Evolutionary conservation across 495 filamentous ascomycete genomes (phyloP).

Genomic region (Aspergillus hancockii): DNA sequence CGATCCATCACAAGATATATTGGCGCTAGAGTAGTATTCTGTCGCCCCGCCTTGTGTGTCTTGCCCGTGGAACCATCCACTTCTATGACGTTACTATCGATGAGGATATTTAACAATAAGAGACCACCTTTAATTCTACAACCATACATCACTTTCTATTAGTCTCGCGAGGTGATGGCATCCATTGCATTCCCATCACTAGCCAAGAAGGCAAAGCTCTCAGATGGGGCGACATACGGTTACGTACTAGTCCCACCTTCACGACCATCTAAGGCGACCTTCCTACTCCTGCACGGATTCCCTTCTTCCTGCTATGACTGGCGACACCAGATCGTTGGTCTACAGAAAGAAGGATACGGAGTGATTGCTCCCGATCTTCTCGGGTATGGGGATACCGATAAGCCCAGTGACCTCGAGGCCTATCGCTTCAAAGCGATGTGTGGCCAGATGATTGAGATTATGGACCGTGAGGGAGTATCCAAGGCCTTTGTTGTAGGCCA

Average conservation of each 20-base stretch:
- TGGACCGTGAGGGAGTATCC: constrained; percentile 23
- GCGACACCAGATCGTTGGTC: constrained; percentile 39
- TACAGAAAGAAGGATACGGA: constrained; percentile 41
- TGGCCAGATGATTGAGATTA: constrained; percentile 34
- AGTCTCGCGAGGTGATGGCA: constrained; percentile 11
- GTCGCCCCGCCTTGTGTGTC: too few species aligned
- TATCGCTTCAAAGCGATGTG: constrained; percentile 39
- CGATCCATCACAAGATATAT: too few species aligned
- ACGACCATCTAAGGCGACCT: constrained; percentile 26
- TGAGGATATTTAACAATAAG: too few species aligned
- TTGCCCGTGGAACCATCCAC: too few species aligned
- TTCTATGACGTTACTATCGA: too few species aligned
- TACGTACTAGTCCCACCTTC: constrained; percentile 30
- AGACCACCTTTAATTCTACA: too few species aligned
- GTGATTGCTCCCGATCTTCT: constrained; percentile 50
- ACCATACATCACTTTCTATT: too few species aligned
- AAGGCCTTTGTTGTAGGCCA: not conserved
- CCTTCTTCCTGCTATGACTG: constrained; percentile 46
- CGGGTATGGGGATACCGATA: constrained; percentile 49
- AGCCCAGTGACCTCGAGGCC: constrained; percentile 28
- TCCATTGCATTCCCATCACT: constrained; percentile 17
- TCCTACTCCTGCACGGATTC: constrained; percentile 46
- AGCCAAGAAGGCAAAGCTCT: constrained; percentile 18
- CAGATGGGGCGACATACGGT: constrained; percentile 33
- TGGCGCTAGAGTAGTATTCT: too few species aligned